These are phyloP conservation scores for Vaccinium myrtillus DNA, from an alignment of 148 eudicot species.

Conservation along the genomic window DNA sequence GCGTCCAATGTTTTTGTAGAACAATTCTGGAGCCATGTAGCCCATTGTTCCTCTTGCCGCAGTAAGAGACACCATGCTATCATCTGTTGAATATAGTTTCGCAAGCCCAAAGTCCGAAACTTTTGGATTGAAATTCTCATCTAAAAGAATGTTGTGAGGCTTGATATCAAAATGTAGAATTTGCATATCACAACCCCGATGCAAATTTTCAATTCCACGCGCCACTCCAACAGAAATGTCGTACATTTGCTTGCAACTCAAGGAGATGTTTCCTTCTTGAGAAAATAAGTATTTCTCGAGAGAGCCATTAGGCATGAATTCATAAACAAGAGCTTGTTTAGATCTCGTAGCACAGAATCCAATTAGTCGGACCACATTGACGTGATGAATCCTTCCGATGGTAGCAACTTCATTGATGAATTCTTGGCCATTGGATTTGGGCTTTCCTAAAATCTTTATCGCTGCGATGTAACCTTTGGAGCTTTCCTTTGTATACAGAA, in stretches of 20 bases:
- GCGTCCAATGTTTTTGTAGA: background rate
- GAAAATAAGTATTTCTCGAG: conserved; percentile 27
- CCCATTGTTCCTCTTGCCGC: conserved; percentile 10
- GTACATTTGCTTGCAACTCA: conserved; percentile 21
- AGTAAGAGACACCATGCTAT: conserved; percentile 9
- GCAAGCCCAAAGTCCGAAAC: conserved; percentile 28
- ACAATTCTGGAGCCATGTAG: background rate
- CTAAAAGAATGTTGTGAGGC: background rate
- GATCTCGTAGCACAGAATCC: conserved; percentile 29
- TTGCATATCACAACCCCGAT: conserved; percentile 29
- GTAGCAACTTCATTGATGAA: conserved; percentile 26
- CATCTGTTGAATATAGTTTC: conserved; percentile 19
- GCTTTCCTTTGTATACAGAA: conserved; percentile 9
- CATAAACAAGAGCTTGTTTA: conserved; percentile 10
- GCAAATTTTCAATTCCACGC: conserved; percentile 25
- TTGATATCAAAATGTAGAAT: conserved; percentile 17
- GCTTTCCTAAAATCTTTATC: conserved; percentile 24
- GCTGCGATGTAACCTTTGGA: background rate
- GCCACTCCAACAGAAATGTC: conserved; percentile 25
- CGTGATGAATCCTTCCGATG: conserved; percentile 19
- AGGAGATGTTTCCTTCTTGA: conserved; percentile 3
- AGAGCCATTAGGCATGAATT: conserved; percentile 29
- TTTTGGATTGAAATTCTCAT: conserved; percentile 24
- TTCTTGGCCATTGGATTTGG: conserved; percentile 24
- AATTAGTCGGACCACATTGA: conserved; percentile 25